Percentiles rank a stretch among this genome's conserved stretches.
Evolutionary conservation across 352 stramenopile species (phyloP).

Genomic region (Phytophthora tubulina): DNA sequence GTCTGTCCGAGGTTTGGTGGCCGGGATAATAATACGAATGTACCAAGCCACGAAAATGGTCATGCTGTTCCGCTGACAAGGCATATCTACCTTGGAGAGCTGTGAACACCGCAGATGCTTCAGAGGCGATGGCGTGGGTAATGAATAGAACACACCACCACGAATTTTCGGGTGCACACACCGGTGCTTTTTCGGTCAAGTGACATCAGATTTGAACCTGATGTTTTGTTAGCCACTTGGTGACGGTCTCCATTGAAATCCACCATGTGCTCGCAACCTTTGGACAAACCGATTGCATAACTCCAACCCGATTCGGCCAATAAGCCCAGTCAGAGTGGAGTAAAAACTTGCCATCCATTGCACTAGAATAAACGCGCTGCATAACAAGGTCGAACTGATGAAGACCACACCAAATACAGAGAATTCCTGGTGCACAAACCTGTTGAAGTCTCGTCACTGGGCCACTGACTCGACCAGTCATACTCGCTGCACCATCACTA

Average conservation of each 20-base stretch:
- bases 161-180: background rate
- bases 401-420: too few species aligned
- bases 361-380: too few species aligned
- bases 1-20: too few species aligned
- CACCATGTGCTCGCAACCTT: background rate
- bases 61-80: background rate
- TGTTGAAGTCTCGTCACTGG: too few species aligned
- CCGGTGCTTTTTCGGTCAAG: background rate
- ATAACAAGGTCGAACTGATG: too few species aligned
- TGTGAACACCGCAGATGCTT: background rate
- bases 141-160: slow-evolving; percentile 2
- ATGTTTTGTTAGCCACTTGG: background rate
- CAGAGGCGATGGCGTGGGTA: background rate
- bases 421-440: too few species aligned
- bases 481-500: too few species aligned
- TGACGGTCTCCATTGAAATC: background rate
- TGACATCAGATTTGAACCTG: background rate
- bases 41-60: background rate
- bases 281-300: background rate
- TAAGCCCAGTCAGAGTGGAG: too few species aligned
- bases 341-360: too few species aligned
- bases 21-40: background rate
- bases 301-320: too few species aligned
- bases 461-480: too few species aligned
- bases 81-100: background rate